Percentiles rank a stretch among this genome's conserved stretches.
phyloP scores from a whole-genome alignment of 345 rosid species.

The Sisymbrium irio region DNA sequence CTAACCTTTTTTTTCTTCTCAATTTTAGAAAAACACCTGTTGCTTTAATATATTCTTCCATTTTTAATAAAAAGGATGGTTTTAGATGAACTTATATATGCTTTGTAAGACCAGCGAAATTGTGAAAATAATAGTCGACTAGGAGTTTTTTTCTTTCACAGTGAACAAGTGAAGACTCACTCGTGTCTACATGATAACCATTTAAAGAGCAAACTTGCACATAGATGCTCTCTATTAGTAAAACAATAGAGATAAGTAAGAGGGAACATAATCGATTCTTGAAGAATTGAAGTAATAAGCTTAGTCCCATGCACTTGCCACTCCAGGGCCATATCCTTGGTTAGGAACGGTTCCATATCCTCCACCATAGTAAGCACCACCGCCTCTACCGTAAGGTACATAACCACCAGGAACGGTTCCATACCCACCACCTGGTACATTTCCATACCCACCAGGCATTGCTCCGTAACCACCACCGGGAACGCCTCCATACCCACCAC shows the following conservation, averaged over 20 bases:
- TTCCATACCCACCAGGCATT: conserved; percentile 44
- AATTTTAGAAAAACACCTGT: not conserved
- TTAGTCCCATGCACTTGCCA: conserved; percentile 84
- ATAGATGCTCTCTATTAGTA: conserved; percentile 26
- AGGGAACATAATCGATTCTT: conserved; percentile 12
- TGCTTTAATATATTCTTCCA: not conserved
- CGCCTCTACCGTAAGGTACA: conserved; percentile 46
- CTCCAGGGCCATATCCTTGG: conserved; percentile 54
- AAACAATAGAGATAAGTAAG: conserved; percentile 30
- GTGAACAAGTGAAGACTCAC: conserved; percentile 3
- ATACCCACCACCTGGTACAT: conserved; percentile 41
- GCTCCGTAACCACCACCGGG: conserved; percentile 34
- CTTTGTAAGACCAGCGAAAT: not conserved
- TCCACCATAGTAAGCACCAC: conserved; percentile 52
- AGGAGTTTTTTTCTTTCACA: conserved; percentile 19
- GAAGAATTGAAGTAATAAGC: conserved; percentile 10
- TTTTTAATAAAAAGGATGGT: not conserved
- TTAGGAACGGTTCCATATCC: conserved; percentile 42
- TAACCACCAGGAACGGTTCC: conserved; percentile 36
- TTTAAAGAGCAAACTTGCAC: conserved; percentile 26
- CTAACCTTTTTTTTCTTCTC: conserved; percentile 19
- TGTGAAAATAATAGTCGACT: conserved; percentile 9
- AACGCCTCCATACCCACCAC: conserved; percentile 60
- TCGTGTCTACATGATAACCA: conserved; percentile 29
- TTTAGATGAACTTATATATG: not conserved